Evolutionary conservation across 768 basidiomycete species (phyloP), one percentile per base, ranked within the genome.

Genomic region (Macrocybe gigantea): DNA sequence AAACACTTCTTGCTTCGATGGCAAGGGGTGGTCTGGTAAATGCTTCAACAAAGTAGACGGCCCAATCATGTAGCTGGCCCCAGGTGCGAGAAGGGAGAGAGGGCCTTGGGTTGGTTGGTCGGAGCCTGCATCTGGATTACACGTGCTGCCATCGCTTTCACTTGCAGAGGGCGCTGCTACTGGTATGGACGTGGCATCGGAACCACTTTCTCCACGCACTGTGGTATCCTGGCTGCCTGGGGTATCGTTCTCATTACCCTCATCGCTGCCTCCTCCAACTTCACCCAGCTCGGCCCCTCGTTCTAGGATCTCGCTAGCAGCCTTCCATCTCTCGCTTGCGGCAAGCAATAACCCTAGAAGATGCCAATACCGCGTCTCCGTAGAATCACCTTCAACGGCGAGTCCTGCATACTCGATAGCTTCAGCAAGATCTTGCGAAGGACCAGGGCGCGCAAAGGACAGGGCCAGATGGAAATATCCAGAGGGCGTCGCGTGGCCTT

Each of bases 381-480:
- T 61, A 0, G 84, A 70, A 31, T 85, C 80, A 5, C 74, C 71
- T 60, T 93, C 87, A 2, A 95, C 80, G 1, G 93, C 88, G 3
- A 70, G 58, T 5, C 84, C 81, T 0, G 89, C 87, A 44, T 80
- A 70, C 10, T 74, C 64, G 6, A 87, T 75, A 0, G 93, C 90
- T 30, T 73, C 67, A n/a, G 79, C 71, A 33, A 93, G 65, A 52
- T 88, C 76, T 22, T 84, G 82, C 4, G 70, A 66, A 1, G 77
- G 77, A 10, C 85, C 82, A 1, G 82, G 75, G 31, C 81, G 82
- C 5, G 82, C 71, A 42, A 80, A 76, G 0, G 85, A 85, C 6
- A 91, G 68, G 0, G 94, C 85, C n/a, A 93, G 77, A 47, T 94
- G 88, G 57, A 86, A 92, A 55, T 85, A 76, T 0, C 77, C 81